Evolutionary conservation across 352 stramenopile species (phyloP).

Genomic region (Globisporangium viniferum): DNA sequence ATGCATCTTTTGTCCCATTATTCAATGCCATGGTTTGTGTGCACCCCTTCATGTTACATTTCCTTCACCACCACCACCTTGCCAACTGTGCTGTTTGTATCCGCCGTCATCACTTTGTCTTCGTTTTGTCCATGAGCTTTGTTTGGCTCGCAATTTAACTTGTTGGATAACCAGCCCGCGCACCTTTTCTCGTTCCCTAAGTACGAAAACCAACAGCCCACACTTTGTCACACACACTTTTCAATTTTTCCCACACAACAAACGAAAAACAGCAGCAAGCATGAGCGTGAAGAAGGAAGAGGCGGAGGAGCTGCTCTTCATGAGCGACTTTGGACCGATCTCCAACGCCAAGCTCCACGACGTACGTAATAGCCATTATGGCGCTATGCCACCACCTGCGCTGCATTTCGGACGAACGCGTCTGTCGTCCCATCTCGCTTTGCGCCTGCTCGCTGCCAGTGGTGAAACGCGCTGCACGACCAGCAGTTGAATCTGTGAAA

Average conservation of each 20-base stretch:
- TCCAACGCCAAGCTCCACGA: conserved; percentile 72
- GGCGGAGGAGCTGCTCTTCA: conserved; percentile 31
- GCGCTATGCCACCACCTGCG: neutral
- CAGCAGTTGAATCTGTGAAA: neutral
- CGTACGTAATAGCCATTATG: conserved; percentile 18
- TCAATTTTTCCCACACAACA: neutral
- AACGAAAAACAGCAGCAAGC: conserved; percentile 5
- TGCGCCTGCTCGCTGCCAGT: too few relatives aligned
- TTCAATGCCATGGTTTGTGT: neutral
- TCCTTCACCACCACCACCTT: neutral
- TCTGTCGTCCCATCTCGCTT: too few relatives aligned
- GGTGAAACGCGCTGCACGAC: neutral
- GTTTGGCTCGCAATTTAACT: neutral
- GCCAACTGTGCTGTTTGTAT: neutral
- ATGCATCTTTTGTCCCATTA: conserved; percentile 49
- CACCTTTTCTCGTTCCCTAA: neutral
- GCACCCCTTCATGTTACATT: neutral
- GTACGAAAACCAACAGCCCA: conserved; percentile 7
- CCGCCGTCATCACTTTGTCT: neutral
- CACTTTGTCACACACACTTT: neutral
- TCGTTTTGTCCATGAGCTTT: neutral
- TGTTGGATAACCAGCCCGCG: too few relatives aligned
- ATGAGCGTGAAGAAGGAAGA: conserved; percentile 34
- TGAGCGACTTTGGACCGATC: conserved; percentile 39
- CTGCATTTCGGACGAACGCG: too few relatives aligned